These are phyloP conservation scores for Drechslerella dactyloides DNA, from an alignment of 2,329 filamentous ascomycete species.

Conservation along the genomic window DNA sequence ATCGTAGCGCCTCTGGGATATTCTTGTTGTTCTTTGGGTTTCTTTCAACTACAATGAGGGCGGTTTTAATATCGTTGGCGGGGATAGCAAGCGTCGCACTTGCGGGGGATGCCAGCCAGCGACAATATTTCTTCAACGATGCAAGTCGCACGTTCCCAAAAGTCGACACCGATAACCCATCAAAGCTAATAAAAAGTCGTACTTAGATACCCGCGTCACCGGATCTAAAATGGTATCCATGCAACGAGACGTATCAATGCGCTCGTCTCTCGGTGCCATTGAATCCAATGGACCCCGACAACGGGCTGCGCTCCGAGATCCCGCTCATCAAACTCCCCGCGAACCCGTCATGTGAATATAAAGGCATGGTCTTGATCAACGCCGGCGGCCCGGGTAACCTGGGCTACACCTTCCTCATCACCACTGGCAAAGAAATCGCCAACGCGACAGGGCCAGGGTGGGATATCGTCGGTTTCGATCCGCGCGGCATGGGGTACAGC, in stretches of 20 bases:
- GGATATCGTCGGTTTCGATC: constrained; percentile 45
- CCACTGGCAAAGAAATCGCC: background rate
- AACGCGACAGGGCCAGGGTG: constrained; percentile 32
- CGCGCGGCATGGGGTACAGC: constrained; percentile 34
- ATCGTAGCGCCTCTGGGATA: too few relatives aligned
- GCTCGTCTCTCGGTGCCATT: constrained; percentile 59
- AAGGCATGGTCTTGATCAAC: constrained; percentile 59
- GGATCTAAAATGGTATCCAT: constrained; percentile 61
- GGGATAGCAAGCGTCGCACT: too few relatives aligned
- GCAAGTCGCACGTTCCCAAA: too few relatives aligned
- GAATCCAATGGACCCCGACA: constrained; percentile 60
- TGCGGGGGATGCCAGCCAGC: too few relatives aligned
- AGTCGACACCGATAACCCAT: too few relatives aligned
- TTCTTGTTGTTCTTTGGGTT: too few relatives aligned
- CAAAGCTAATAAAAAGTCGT: too few relatives aligned
- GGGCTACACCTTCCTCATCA: constrained; percentile 58
- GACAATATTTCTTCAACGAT: too few relatives aligned
- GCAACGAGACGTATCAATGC: constrained; percentile 55
- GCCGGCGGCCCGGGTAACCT: constrained; percentile 61
- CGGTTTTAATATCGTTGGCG: too few relatives aligned
- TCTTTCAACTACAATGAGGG: too few relatives aligned
- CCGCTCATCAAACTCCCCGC: constrained; percentile 37
- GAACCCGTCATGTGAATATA: constrained; percentile 54
- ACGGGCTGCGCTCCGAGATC: constrained; percentile 50
- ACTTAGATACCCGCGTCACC: constrained; percentile 61